These are phyloP conservation scores for Cephalotrichum gorgonifer DNA, from an alignment of 2,329 filamentous ascomycete species.

Conservation along the genomic window DNA sequence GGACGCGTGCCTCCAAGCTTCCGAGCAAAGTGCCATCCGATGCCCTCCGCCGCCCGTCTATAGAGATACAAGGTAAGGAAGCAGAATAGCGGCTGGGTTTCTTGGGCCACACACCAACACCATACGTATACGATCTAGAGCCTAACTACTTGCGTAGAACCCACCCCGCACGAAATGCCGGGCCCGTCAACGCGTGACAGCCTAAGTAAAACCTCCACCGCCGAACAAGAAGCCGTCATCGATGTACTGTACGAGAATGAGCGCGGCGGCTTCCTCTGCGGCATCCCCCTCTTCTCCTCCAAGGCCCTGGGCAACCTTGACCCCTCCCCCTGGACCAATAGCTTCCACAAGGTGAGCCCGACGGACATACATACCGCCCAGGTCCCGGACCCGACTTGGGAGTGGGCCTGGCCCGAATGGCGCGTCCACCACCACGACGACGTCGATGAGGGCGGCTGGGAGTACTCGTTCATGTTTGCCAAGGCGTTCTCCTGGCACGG, in stretches of 20 bases:
- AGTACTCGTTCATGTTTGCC: conserved; percentile 84
- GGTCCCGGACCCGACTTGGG: conserved; percentile 89
- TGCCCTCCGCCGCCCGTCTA: not conserved
- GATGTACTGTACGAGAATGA: conserved; percentile 96
- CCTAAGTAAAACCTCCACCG: conserved; percentile 4
- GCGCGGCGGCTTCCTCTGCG: conserved; percentile 80
- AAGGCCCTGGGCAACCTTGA: conserved; percentile 80
- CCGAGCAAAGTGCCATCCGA: too few species aligned
- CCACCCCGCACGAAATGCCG: not conserved
- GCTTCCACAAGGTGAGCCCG: conserved; percentile 46
- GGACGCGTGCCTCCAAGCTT: not conserved
- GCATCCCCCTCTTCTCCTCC: conserved; percentile 78
- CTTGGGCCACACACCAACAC: not conserved
- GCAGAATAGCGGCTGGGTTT: not conserved
- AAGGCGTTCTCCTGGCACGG: conserved; percentile 75
- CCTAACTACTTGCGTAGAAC: not conserved
- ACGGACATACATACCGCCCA: conserved; percentile 75
- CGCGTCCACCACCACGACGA: conserved; percentile 61
- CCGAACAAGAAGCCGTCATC: conserved; percentile 43
- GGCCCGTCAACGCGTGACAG: not conserved
- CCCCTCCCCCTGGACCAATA: conserved; percentile 77
- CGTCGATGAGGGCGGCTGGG: conserved; percentile 87
- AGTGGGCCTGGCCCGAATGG: conserved; percentile 70
- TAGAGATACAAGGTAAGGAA: conserved; percentile 2
- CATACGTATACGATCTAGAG: not conserved